Evolutionary conservation across 768 basidiomycete species (phyloP).

Genomic region (Calocera viscosa): DNA sequence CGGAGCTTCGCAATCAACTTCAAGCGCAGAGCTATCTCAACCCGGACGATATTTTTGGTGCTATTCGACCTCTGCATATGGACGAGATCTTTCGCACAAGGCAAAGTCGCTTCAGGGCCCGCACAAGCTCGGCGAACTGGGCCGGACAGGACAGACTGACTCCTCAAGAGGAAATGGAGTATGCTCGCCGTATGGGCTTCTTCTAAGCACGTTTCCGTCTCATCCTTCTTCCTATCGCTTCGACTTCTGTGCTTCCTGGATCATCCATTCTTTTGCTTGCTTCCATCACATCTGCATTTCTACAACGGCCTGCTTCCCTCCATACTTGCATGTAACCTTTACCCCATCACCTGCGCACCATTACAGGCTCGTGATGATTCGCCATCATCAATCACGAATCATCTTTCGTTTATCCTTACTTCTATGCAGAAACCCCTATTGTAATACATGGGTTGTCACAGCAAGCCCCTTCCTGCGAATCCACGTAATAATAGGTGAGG

Average conservation of each 20-base stretch:
- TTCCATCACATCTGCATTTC: neutral
- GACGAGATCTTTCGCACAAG: conserved; percentile 80
- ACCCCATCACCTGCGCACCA: neutral
- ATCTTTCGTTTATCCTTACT: neutral
- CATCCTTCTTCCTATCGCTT: neutral
- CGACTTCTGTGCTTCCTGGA: neutral
- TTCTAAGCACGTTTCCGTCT: conserved; percentile 7
- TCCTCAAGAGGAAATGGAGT: conserved; percentile 69
- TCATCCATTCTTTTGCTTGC: neutral
- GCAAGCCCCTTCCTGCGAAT: neutral
- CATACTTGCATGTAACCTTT: neutral
- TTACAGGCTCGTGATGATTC: neutral
- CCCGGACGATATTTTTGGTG: conserved; percentile 85
- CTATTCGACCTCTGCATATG: conserved; percentile 75
- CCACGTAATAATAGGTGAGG: neutral
- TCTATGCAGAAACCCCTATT: neutral
- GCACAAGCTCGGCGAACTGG: conserved; percentile 95
- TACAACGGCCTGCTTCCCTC: neutral
- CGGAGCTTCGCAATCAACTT: conserved; percentile 66
- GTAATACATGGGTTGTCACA: neutral
- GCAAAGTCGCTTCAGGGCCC: conserved; percentile 69
- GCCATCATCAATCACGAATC: neutral
- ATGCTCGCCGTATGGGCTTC: conserved; percentile 83
- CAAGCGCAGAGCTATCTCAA: conserved; percentile 75
- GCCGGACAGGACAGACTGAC: conserved; percentile 81